Conservation (phyloP, 192 early-diverging fungal genomes). For the Coemansia sp. region DNA sequence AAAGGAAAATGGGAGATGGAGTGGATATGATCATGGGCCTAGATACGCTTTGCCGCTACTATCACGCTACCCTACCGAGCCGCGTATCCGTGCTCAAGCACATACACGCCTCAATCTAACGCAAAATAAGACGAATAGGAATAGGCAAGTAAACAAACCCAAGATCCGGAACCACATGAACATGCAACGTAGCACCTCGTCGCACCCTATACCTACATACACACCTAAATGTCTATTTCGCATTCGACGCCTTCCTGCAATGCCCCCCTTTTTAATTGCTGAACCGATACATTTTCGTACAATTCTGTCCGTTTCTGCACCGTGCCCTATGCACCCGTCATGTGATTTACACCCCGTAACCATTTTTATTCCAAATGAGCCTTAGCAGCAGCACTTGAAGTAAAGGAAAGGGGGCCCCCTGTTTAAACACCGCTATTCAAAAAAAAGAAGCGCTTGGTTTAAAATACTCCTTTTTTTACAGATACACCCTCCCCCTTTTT, state of each 20-base stretch:
- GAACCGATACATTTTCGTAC: neutral
- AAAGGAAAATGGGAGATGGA: neutral
- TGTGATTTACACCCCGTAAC: constrained; percentile 12
- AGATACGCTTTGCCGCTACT: too few species aligned
- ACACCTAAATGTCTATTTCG: too few species aligned
- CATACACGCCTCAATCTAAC: too few species aligned
- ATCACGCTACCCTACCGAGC: too few species aligned
- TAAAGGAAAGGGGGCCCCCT: neutral
- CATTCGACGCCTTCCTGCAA: too few species aligned
- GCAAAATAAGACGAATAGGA: too few species aligned
- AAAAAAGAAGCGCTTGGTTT: neutral
- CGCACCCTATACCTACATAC: neutral
- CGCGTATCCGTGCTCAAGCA: too few species aligned
- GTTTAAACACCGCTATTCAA: neutral
- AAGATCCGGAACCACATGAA: neutral
- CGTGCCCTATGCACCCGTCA: neutral
- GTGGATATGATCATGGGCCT: too few species aligned
- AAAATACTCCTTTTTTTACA: neutral
- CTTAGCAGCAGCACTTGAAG: neutral
- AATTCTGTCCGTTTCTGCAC: too few species aligned
- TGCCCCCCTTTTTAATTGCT: neutral
- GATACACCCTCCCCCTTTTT: neutral
- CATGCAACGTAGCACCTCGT: neutral
- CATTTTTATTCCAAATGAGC: neutral
- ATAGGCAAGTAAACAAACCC: neutral